Base-by-base conservation (phyloP, 176 grass and related monocot species). In the Juncus effusus region DNA sequence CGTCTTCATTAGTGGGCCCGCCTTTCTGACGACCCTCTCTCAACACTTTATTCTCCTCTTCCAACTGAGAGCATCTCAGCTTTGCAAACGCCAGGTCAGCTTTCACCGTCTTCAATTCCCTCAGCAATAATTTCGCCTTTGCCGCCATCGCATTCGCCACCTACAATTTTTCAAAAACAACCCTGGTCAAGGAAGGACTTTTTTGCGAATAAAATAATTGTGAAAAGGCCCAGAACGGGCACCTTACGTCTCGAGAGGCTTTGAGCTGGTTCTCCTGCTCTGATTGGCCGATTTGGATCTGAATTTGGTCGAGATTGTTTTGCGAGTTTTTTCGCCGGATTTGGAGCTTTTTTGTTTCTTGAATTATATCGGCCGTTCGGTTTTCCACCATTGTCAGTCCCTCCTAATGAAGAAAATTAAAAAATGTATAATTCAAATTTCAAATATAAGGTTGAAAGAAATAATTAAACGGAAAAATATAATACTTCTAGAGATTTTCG, bases 211-310 rank as follows among this genome's bases (percentile, higher is more conserved):
- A 42, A 35, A 63, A 42, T 67, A 54, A 8, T 54, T 66, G 12
- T 55, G 13, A 70, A 81, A 40, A 69, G 5, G 19, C 8, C 63
- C 7, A 12, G 79, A 81, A 12, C 69, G 74, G 84, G 80, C 87
- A 90, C 87, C 92, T 96, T 90, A 91, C 92, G 82, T 96, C 87
- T 77, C 87, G 87, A 63, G 92, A 96, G 69, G 77, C 87, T 67
- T 88, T 96, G 77, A 91, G 76, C 70, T 91, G 87, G 1, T 82
- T 81, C 3, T 96, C 92, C 39, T 64, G 11, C 44, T 93, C 89
- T 50, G 55, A 15, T 52, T 65, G 40, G 59, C 56, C 78, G 36
- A 68, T 79, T 39, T 74, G 83, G 71, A 67, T 54, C 65, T 77
- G 65, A 3, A 59, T 69, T 60, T 50, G 78, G 40, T 12, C 13